Percentiles rank a stretch among this genome's conserved stretches.
Evolutionary conservation across 768 basidiomycete species (phyloP).

Genomic region (Leccinum incarnatum): DNA sequence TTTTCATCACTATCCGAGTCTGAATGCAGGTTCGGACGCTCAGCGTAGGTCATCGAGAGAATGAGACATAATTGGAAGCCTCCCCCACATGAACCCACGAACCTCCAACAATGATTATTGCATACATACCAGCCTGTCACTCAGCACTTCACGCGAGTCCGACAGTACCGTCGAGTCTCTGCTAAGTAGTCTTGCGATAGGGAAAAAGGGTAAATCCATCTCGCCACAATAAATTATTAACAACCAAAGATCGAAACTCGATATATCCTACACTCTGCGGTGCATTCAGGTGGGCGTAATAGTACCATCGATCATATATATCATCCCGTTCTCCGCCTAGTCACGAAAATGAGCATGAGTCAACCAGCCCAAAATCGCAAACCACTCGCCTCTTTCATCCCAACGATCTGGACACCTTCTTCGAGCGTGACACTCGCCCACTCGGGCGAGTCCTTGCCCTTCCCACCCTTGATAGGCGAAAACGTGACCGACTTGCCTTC

Average conservation of each 20-base stretch:
- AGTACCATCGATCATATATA: constrained; percentile 44
- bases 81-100: too few relatives aligned
- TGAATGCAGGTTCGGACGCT: too few relatives aligned
- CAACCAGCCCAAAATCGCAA: not conserved
- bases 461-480: constrained; percentile 31
- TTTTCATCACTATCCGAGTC: too few relatives aligned
- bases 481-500: constrained; percentile 59
- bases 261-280: not conserved
- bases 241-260: not conserved
- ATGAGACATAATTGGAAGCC: too few relatives aligned
- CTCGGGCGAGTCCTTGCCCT: constrained; percentile 39
- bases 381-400: constrained; percentile 56
- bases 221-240: not conserved
- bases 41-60: too few relatives aligned
- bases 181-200: not conserved
- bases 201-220: not conserved
- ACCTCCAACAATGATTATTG: too few relatives aligned
- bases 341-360: not conserved
- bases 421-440: constrained; percentile 63
- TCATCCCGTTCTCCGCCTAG: constrained; percentile 43
- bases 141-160: too few relatives aligned
- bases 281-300: constrained; percentile 21
- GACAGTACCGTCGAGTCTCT: too few relatives aligned
- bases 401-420: constrained; percentile 51
- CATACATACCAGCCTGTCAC: too few relatives aligned